Base-by-base conservation (phyloP, 106 monocot genomes). In the Dendrobium catenatum region DNA sequence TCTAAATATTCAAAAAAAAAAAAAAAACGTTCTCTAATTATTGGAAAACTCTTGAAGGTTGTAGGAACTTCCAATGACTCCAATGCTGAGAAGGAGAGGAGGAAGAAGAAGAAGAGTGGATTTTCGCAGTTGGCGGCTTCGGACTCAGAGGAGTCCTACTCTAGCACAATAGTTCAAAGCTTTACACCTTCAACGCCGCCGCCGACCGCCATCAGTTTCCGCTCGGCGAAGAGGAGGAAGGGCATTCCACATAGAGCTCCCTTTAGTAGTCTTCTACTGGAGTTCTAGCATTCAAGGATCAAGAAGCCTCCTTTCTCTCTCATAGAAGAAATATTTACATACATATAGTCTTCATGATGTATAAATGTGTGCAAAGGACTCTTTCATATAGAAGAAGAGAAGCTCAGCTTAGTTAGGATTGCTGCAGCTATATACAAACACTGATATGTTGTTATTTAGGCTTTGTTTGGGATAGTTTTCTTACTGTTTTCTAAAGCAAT, bases 181-280 rank as follows among this genome's bases (percentile, higher is more conserved):
- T 96, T 96, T 86, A 85, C 79, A 9, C 93, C 93, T 19, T 88
- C 89, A 27, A 96, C 93, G 11, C 91, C 93, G 29, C 89, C 90
- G 54, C 79, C 61, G 19, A 84, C 86, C 18, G 72, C 83, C 54
- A 19, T 78, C 66, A 85, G 78, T 74, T 85, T 64, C 84, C 81
- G 85, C 51, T 78, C 77, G 17, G 81, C 86, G 1, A 93, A 91
- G 81, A 85, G 96, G 81, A 86, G 96, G 73, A 96, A 96, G 85
- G 91, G 96, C 56, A 76, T 91, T 42, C 96, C 96, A 6, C 96
- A 87, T 74, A 78, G 96, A 47, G 86, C 96, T 29, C 93, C 96
- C 13, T 86, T 93, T 41, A 86, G 89, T 3, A 79, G 87, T 79
- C 82, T 95, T 73, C 66, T 85, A 5, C 33, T 83, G 31, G 89